Conservation (phyloP, 2,329 filamentous ascomycete species). For the Colletotrichum spaethianum region DNA sequence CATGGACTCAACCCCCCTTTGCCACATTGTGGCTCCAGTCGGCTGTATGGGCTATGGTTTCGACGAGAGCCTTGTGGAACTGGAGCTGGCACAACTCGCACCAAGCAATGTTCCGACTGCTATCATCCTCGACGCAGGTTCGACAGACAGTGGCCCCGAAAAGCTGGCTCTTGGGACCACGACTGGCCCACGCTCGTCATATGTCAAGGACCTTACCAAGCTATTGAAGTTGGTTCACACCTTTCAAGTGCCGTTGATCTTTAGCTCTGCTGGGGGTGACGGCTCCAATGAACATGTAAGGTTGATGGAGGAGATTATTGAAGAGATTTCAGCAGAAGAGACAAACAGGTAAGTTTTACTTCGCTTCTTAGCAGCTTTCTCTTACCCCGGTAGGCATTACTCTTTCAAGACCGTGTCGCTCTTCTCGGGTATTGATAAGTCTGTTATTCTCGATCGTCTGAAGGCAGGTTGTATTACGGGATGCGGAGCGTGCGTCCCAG, state of each 20-base stretch:
- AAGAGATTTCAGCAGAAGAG: slow-evolving; percentile 50
- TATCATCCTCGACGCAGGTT: slow-evolving; percentile 54
- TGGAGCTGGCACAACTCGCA: slow-evolving; percentile 46
- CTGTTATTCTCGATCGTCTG: slow-evolving; percentile 48
- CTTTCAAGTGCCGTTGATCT: slow-evolving; percentile 56
- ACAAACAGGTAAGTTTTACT: slow-evolving; percentile 30
- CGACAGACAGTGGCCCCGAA: slow-evolving; percentile 55
- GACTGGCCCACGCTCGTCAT: slow-evolving; percentile 56
- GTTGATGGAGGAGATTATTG: slow-evolving; percentile 56
- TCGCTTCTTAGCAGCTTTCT: neutral
- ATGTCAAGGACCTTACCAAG: slow-evolving; percentile 58
- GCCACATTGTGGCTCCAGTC: slow-evolving; percentile 61
- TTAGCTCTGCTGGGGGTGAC: slow-evolving; percentile 63
- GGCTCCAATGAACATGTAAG: slow-evolving; percentile 61
- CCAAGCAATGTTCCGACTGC: slow-evolving; percentile 50
- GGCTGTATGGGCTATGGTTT: slow-evolving; percentile 67
- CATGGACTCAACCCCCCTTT: slow-evolving; percentile 41
- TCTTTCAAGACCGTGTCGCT: slow-evolving; percentile 54
- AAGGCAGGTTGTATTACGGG: slow-evolving; percentile 48
- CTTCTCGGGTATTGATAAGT: slow-evolving; percentile 56
- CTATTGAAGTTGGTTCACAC: slow-evolving; percentile 52
- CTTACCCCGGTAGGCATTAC: neutral
- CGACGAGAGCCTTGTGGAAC: slow-evolving; percentile 48
- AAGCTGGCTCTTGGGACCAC: slow-evolving; percentile 58
- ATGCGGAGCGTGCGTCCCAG: slow-evolving; percentile 59